Conservation (phyloP, 768 basidiomycete species). For the Galerina sulciceps region DNA sequence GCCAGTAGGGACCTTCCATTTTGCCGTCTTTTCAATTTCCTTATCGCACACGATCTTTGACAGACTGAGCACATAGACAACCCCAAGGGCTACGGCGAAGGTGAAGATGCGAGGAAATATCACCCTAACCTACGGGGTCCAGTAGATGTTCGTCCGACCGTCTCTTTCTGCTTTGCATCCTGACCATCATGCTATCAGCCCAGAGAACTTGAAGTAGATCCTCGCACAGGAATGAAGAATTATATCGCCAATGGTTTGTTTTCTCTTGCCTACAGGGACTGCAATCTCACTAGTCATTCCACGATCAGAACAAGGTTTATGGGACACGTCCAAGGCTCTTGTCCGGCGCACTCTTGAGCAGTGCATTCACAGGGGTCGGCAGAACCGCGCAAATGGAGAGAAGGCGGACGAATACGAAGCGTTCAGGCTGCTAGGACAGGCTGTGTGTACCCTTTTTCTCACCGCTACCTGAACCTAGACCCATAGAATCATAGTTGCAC, state of each 20-base stretch:
- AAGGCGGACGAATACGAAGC: constrained; percentile 80
- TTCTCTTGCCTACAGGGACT: background rate
- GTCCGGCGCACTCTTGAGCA: constrained; percentile 73
- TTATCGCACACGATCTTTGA: background rate
- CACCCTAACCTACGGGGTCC: constrained; percentile 80
- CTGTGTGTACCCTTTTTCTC: constrained; percentile 45
- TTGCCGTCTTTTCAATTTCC: background rate
- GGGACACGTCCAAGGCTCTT: constrained; percentile 87
- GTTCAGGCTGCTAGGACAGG: constrained; percentile 78
- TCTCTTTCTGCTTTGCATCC: background rate
- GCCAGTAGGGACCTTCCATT: constrained; percentile 51
- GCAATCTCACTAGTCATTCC: constrained; percentile 18
- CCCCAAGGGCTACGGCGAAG: constrained; percentile 86
- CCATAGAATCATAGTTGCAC: constrained; percentile 54
- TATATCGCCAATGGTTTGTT: constrained; percentile 80
- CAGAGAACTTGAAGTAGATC: constrained; percentile 84
- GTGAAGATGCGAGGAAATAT: constrained; percentile 81
- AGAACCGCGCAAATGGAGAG: constrained; percentile 55
- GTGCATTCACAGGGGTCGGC: constrained; percentile 81
- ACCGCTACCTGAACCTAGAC: background rate
- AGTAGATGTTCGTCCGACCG: constrained; percentile 61
- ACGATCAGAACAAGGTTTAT: constrained; percentile 58
- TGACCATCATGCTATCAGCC: constrained; percentile 45
- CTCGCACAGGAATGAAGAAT: constrained; percentile 91
- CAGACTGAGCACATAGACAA: constrained; percentile 92